Evolutionary conservation across 2,329 filamentous ascomycete genomes (phyloP).

Genomic region (Arthrobotrys musiformis): DNA sequence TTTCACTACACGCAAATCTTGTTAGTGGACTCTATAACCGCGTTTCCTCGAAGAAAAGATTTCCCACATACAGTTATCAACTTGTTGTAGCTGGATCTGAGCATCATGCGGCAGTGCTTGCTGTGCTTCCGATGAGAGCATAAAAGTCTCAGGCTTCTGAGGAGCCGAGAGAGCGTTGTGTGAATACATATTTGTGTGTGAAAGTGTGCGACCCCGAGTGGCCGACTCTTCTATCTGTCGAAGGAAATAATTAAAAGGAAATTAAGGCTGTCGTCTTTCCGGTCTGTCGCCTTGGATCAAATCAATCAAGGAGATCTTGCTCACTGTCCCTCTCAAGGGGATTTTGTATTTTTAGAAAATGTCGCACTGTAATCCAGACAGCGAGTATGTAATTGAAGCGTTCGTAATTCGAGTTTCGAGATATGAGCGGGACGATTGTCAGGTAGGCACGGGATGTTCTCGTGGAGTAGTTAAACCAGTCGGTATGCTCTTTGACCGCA

Average conservation of each 20-base stretch:
- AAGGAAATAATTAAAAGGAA: constrained; percentile 32
- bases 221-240: constrained; percentile 48
- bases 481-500: constrained; percentile 56
- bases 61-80: constrained; percentile 84
- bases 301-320: constrained; percentile 54
- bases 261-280: constrained; percentile 43
- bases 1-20: constrained; percentile 74
- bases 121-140: constrained; percentile 96
- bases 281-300: constrained; percentile 49
- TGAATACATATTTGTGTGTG: constrained; percentile 73
- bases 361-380: constrained; percentile 55
- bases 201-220: constrained; percentile 54
- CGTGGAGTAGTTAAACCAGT: constrained; percentile 55
- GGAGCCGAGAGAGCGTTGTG: constrained; percentile 88
- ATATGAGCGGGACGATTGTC: constrained; percentile 21
- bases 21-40: constrained; percentile 28
- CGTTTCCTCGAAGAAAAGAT: background rate
- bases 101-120: constrained; percentile 95
- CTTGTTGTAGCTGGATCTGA: constrained; percentile 95
- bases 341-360: constrained; percentile 26
- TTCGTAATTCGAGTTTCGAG: constrained; percentile 34
- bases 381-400: constrained; percentile 29
- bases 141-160: constrained; percentile 98
- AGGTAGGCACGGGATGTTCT: constrained; percentile 36
- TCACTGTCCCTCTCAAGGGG: constrained; percentile 52